Base-by-base conservation (phyloP, 306 rosid species). In the Oxytropis ochrocephala region DNA sequence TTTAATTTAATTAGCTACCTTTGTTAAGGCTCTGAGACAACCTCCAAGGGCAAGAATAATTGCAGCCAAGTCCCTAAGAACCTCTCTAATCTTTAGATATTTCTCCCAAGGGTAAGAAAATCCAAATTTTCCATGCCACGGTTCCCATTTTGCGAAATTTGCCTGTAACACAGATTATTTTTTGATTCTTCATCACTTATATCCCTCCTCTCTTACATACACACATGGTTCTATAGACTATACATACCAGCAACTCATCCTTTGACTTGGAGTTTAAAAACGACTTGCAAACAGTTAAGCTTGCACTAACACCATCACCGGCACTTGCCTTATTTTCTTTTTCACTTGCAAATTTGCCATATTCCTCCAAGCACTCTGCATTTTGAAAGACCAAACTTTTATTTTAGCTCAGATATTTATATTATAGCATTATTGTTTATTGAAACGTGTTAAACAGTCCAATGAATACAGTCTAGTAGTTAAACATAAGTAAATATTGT, bases 131-230 rank as follows among this genome's bases (percentile, higher is more conserved):
- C 92, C 91, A 78, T 85, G 97, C 97, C 96, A 88, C 11, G 92
- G 97, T 67, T 91, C 97, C 97, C 97, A 91, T 66, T 82, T 86
- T 66, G 97, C 97, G 29, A 83, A 91, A 63, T 85, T 88, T 43
- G 84, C 91, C 97, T 91, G 79, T 27, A 49, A 51, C 27, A 51
- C 27, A 21, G 5, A 38, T 8, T 14, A 4, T 41, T 9, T 5
- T 10, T 8, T 14, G 2, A 7, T 33, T 33, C 3, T 58, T 14
- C 64, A 58, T 6, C 11, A 2, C 10, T 8, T 1, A 5, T 36
- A 36, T 41, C 46, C 46, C 36, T 32, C 2, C n/a, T n/a, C n/a
- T n/a, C n/a, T n/a, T n/a, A n/a, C 7, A 9, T 4, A 32, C 39
- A 36, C 16, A 8, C 21, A 35, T 64, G 11, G 29, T 24, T 24